Conservation (phyloP, 352 stramenopile species). For the Globisporangium echinulatum region DNA sequence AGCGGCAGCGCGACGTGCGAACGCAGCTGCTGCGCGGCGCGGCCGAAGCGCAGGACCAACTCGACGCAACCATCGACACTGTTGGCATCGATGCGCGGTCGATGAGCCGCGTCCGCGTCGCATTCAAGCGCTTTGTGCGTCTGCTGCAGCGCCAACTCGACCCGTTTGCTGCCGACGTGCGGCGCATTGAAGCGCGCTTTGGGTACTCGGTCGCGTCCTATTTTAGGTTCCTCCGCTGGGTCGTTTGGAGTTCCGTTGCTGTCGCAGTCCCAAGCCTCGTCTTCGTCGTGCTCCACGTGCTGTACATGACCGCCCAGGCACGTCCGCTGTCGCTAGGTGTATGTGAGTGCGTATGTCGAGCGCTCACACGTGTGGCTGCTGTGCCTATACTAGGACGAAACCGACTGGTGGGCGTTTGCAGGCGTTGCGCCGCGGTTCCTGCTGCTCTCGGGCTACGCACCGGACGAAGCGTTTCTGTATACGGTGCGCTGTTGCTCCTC, state of each 20-base stretch:
- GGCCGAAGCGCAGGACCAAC: slow-evolving; percentile 47
- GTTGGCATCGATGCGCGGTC: too few species aligned
- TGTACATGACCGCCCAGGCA: slow-evolving; percentile 22
- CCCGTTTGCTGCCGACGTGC: slow-evolving; percentile 57
- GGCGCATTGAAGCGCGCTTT: slow-evolving; percentile 76
- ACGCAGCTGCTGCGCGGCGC: slow-evolving; percentile 54
- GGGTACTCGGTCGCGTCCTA: slow-evolving; percentile 75
- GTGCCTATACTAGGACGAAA: not conserved
- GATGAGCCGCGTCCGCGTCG: slow-evolving; percentile 1
- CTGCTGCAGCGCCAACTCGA: slow-evolving; percentile 28
- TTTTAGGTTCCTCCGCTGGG: slow-evolving; percentile 74
- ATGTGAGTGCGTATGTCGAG: not conserved
- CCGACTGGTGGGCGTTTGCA: slow-evolving; percentile 19
- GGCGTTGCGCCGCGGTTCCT: slow-evolving; percentile 49
- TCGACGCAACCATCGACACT: slow-evolving; percentile 26
- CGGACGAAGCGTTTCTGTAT: slow-evolving; percentile 47
- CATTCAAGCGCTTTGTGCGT: slow-evolving; percentile 27
- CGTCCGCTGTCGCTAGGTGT: not conserved
- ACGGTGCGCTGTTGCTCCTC: slow-evolving; percentile 17
- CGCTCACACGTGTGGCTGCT: not conserved
- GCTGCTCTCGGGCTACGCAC: slow-evolving; percentile 47
- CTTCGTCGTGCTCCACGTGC: slow-evolving; percentile 49
- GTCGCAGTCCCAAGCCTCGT: slow-evolving; percentile 44
- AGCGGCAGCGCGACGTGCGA: slow-evolving; percentile 39
- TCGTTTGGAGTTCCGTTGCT: slow-evolving; percentile 64